A percentile compares a stretch with the other conserved stretches of the same genome.
Conservation (phyloP, 176 grass and related monocot species). For the Coix lacrymajobi region DNA sequence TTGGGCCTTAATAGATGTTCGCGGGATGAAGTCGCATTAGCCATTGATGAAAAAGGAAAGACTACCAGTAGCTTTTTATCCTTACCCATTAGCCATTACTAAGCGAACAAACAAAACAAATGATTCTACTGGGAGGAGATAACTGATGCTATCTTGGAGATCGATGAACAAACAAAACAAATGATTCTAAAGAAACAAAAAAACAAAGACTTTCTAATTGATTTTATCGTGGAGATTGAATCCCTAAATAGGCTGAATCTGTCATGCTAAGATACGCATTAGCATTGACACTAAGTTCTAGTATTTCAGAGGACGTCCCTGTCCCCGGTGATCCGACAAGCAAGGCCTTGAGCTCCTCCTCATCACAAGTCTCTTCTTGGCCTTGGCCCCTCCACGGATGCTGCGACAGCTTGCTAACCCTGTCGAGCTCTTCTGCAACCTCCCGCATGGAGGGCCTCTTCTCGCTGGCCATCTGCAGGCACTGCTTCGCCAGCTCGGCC, state of each 20-base stretch:
- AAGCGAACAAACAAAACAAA: no score
- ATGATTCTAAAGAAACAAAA: neutral
- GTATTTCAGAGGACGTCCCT: neutral
- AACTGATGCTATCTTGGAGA: no score
- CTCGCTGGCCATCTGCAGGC: constrained; percentile 50
- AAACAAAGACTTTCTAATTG: neutral
- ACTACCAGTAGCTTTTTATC: no score
- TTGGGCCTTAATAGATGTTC: no score
- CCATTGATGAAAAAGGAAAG: no score
- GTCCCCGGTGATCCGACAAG: constrained; percentile 4
- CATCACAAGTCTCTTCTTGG: neutral
- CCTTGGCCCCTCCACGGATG: constrained; percentile 22
- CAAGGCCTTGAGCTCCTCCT: constrained; percentile 31
- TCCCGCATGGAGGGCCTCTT: constrained; percentile 55
- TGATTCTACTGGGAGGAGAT: no score
- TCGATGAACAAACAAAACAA: no score
- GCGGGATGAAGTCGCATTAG: no score
- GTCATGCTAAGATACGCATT: neutral
- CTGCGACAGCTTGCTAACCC: constrained; percentile 26
- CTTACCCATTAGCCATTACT: no score
- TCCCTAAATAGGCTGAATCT: neutral
- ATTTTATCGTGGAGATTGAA: neutral
- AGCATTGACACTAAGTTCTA: neutral
- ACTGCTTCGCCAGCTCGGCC: constrained; percentile 50
- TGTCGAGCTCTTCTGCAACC: constrained; percentile 43